Evolutionary conservation across 495 filamentous ascomycete species (phyloP), one percentile per base, ranked within the genome.

Genomic region (Penicillium cinerascens): DNA sequence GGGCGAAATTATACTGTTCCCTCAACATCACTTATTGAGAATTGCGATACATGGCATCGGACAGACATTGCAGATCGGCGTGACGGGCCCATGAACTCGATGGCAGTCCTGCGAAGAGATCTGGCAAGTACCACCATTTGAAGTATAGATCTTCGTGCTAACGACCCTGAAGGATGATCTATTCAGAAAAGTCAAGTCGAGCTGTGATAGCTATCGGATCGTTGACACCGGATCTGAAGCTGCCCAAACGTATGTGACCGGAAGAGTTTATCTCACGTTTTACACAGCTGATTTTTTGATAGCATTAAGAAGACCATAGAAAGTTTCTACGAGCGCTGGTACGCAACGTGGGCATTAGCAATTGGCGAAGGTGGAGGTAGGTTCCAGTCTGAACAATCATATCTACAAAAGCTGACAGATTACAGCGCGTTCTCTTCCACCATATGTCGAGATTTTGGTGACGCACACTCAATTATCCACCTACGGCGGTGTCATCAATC

Each of bases 371-470:
- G 78, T 9, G 75, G 75, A 48, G 68, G 79, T 80, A 71, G 63
- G 71, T 60, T 43, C 6, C 18, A n/a, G 18, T 25, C 2, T 29
- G 6, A 11, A n/a, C 18, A 37, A 15, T 37, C 47, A 47, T 22
- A 59, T 40, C 21, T 7, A 25, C 15, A n/a, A 10, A 25, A 33
- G 16, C 47, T 63, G 4, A 59, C 25, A 20, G 15, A 6, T 25
- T 5, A 36, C 42, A 85, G 82, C 81, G 54, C 75, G 75, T 22
- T 78, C 78, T 8, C 75, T 87, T 11, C 85, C 86, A 3, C 86
- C 86, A 2, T 89, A 89, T 52, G 85, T 89, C 22, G 83, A 88
- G 46, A 89, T 89, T 43, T 70, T 89, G 13, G 81, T 86, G n/a
- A 86, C 80, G 4, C 86, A 89, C 60, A 87, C 84, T 23, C 78